Base-by-base conservation (phyloP, 176 grass and related monocot species). In the Musa troglodytarum region DNA sequence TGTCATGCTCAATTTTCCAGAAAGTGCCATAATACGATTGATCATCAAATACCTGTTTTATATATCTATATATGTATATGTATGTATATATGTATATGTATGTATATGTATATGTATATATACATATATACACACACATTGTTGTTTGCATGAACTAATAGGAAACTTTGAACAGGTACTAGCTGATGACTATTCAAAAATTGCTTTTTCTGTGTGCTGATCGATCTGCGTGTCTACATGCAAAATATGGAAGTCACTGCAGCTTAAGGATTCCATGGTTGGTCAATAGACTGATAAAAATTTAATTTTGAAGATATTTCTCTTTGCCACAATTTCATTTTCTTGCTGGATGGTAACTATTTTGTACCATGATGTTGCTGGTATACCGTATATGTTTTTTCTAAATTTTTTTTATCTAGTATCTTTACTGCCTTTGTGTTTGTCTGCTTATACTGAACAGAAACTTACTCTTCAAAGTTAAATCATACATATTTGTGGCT, bases 211-310 rank as follows among this genome's bases (percentile, higher is more conserved):
- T 98, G 23, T 98, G 90, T 78, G 88, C 94, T 76, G 94, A 98
- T 70, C 94, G 88, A 67, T 91, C 94, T 79, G 78, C 93, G 82
- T 79, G 85, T 78, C 80, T 98, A 61, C 94, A 98, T 85, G 94
- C 94, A 9, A 98, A 93, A 73, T 93, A 98, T 67, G 90, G 94
- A 72, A 89, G 86, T 29, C 94, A 98, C 69, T 93, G 91, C 65
- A 98, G 84, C 78, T 87, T 93, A 75, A 86, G 94, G 85, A 91
- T 98, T 87, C 94, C 94, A 83, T 87, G 90, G 90, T 92, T 82
- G 85, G 81, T 74, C 80, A 70, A 12, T 25, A n/a, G 8, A 21
- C 7, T 15, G 21, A 6, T 22, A 26, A 22, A 28, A 26, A 65
- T 7, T 1, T 13, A 65, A 26, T 28, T 65, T 7, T 26, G 2